These are phyloP conservation scores for Paraconiothyrium brasiliense DNA, from an alignment of 2,329 filamentous ascomycete species.

Conservation along the genomic window DNA sequence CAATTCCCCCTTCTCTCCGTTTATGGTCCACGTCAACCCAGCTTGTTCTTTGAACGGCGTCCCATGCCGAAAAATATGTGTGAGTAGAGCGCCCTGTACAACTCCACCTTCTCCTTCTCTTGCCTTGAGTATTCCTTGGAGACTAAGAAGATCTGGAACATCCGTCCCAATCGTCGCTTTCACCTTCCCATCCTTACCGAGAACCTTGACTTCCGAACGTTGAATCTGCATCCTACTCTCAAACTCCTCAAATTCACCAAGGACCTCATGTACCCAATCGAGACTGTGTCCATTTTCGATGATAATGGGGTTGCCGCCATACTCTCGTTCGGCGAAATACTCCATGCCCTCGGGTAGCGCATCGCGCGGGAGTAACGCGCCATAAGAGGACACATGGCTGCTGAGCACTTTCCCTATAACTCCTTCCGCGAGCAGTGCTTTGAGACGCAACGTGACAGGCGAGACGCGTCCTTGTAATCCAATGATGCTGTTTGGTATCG, in stretches of 20 bases:
- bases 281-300: constrained; percentile 34
- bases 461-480: constrained; percentile 56
- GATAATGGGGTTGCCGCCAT: constrained; percentile 29
- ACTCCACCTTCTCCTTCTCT: constrained; percentile 6
- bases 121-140: constrained; percentile 45
- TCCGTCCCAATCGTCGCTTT: constrained; percentile 39
- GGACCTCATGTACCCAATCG: constrained; percentile 30
- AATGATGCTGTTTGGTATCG: constrained; percentile 41
- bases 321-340: constrained; percentile 29
- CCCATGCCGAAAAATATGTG: constrained; percentile 25
- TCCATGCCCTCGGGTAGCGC: constrained; percentile 22
- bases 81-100: constrained; percentile 23
- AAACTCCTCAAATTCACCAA: constrained; percentile 28
- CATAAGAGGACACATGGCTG: constrained; percentile 26
- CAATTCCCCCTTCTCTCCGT: constrained; percentile 30
- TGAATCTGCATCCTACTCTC: constrained; percentile 30
- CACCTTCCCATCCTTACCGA: constrained; percentile 14
- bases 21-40: constrained; percentile 26
- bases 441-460: constrained; percentile 51
- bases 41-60: constrained; percentile 27
- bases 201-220: constrained; percentile 21
- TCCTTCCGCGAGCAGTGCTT: constrained; percentile 50
- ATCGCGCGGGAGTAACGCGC: constrained; percentile 23
- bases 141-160: constrained; percentile 57
- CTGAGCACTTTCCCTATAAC: constrained; percentile 54